phyloP scores from a whole-genome alignment of 177 flowering plant genomes.

The Vitis hybrid region DNA sequence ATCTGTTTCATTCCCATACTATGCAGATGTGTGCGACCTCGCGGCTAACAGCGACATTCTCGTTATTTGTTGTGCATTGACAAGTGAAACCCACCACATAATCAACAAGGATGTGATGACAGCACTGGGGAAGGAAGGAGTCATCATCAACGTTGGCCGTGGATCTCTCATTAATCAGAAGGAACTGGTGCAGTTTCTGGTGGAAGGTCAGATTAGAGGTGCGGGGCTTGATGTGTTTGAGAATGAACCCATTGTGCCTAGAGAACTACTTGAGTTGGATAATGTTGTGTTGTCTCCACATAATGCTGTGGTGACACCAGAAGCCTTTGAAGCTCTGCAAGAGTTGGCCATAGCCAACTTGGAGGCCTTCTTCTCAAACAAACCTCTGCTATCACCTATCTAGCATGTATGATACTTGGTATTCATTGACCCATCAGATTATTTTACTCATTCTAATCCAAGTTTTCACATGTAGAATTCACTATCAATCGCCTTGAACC shows the following conservation, averaged over 20 bases:
- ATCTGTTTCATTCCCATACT: slow-evolving; percentile 31
- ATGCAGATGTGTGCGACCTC: slow-evolving; percentile 35
- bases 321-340: slow-evolving; percentile 17
- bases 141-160: slow-evolving; percentile 46
- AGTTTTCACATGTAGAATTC: too few species aligned
- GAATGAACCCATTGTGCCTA: slow-evolving; percentile 44
- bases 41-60: slow-evolving; percentile 47
- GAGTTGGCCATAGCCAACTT: slow-evolving; percentile 31
- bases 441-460: too few species aligned
- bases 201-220: slow-evolving; percentile 40
- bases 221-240: slow-evolving; percentile 57
- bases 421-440: too few species aligned
- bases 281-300: slow-evolving; percentile 59
- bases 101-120: slow-evolving; percentile 40
- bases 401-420: too few species aligned
- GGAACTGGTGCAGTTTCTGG: slow-evolving; percentile 35
- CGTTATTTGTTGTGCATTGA: slow-evolving; percentile 47
- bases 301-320: slow-evolving; percentile 30
- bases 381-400: slow-evolving; percentile 24
- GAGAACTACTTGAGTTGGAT: slow-evolving; percentile 35
- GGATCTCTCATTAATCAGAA: slow-evolving; percentile 45
- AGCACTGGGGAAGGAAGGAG: slow-evolving; percentile 43
- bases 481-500: too few species aligned
- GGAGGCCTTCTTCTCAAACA: slow-evolving; percentile 38
- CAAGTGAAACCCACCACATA: slow-evolving; percentile 37